Evolutionary conservation across 129 eudicot species (phyloP).

Genomic region (Chrysanthemum seticuspe): DNA sequence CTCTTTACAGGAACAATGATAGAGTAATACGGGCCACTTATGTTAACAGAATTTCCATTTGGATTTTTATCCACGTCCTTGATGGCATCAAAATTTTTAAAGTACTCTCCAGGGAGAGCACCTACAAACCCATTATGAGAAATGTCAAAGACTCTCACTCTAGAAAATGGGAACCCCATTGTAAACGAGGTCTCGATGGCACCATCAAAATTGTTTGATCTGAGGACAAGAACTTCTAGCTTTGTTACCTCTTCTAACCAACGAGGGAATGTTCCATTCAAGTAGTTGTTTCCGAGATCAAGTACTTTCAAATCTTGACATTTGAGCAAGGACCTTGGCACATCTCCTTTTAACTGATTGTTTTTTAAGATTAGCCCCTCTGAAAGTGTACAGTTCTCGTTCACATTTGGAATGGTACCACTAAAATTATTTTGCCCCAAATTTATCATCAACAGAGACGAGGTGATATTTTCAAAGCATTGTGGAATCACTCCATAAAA

Average conservation of each 20-base stretch:
- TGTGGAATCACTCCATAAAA: constrained; percentile 14
- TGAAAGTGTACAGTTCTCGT: background rate
- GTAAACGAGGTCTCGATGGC: background rate
- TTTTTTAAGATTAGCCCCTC: background rate
- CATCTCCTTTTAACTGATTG: constrained; percentile 13
- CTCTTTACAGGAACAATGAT: background rate
- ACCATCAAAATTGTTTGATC: constrained; percentile 11
- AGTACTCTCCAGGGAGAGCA: background rate
- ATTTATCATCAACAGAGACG: constrained; percentile 5
- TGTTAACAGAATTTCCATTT: background rate
- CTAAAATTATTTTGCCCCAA: background rate
- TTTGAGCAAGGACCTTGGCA: background rate
- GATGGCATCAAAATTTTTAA: constrained; percentile 12
- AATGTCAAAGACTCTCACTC: background rate
- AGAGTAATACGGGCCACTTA: background rate
- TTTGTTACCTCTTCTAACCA: constrained; percentile 11
- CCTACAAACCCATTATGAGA: constrained; percentile 3
- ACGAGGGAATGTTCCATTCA: background rate
- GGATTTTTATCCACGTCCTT: background rate
- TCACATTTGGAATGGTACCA: constrained; percentile 6
- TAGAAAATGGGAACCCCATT: background rate
- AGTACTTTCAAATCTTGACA: constrained; percentile 3
- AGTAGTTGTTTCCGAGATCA: constrained; percentile 1
- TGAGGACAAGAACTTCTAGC: constrained; percentile 7
- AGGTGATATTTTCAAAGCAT: constrained; percentile 14